These are phyloP conservation scores for Apophysomyces elegans DNA, from an alignment of 371 early-diverging fungal species.

Conservation along the genomic window DNA sequence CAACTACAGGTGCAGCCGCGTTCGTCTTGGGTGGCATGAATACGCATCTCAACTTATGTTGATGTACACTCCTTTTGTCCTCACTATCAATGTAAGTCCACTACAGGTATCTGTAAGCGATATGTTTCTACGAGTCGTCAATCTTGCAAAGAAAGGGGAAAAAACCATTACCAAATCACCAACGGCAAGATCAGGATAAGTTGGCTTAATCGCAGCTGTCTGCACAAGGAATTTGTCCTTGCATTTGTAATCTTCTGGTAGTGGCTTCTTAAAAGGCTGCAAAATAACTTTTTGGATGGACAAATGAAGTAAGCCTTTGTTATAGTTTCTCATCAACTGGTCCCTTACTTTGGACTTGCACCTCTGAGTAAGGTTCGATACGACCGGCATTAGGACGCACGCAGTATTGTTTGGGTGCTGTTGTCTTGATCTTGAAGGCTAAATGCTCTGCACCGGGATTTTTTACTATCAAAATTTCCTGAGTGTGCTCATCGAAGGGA, in stretches of 20 bases:
- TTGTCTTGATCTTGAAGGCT: constrained; percentile 93
- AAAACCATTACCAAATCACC: constrained; percentile 23
- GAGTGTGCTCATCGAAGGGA: constrained; percentile 68
- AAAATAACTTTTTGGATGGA: constrained; percentile 58
- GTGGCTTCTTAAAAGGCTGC: constrained; percentile 79
- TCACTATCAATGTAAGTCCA: constrained; percentile 62
- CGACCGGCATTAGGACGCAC: constrained; percentile 88
- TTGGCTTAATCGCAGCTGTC: constrained; percentile 19
- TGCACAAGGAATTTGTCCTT: constrained; percentile 90
- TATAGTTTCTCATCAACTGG: background rate
- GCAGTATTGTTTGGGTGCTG: constrained; percentile 91
- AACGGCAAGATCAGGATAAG: constrained; percentile 19
- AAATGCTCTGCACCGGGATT: constrained; percentile 64
- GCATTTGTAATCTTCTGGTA: constrained; percentile 68
- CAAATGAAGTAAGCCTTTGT: background rate
- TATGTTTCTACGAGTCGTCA: background rate
- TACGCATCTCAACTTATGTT: constrained; percentile 68
- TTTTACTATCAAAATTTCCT: constrained; percentile 52
- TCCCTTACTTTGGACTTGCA: constrained; percentile 68
- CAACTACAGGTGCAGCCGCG: background rate
- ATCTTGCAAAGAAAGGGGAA: no score
- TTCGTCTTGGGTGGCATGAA: constrained; percentile 41
- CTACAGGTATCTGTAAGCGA: constrained; percentile 36
- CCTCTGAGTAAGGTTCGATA: constrained; percentile 61
- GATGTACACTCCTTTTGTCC: constrained; percentile 55